Base-by-base conservation (phyloP, 768 basidiomycete genomes). In the Leccinum aurantiacum region DNA sequence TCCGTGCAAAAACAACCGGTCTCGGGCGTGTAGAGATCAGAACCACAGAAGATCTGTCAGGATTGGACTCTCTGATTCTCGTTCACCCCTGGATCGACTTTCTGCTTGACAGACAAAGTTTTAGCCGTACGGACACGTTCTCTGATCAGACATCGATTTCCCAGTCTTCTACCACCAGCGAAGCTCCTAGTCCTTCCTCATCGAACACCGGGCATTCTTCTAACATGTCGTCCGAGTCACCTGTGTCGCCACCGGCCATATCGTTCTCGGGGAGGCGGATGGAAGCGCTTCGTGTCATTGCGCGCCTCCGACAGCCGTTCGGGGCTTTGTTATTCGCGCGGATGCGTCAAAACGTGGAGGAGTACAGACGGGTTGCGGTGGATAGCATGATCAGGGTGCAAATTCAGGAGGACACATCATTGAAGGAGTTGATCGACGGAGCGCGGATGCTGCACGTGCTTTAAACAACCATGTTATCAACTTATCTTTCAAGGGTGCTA, bases 331-430 rank as follows among this genome's bases (percentile, higher is more conserved):
- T 62, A 15, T 22, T 52, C 31, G 37, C 44, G 15, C 61, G 27
- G 7, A 59, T 10, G 1, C 52, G 55, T 9, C 19, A 19, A 10
- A 14, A 58, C 31, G 37, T 56, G 15, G 37, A 35, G 9, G 61
- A 58, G 27, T 64, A 58, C 35, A 64, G 10, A 29, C 46, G 63
- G 53, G 61, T 64, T 25, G n/a, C n/a, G n/a, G n/a, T n/a, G n/a
- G n/a, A n/a, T n/a, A n/a, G n/a, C n/a, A n/a, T n/a, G n/a, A n/a
- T 63, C 37, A 57, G 15, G 2, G 62, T 63, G 3, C 52, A 46
- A 10, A 25, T 64, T 13, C 37, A 33, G 48, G 61, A 63, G 51
- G 24, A 57, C 10, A 48, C 52, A 7, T 10, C 58, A 15, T 55
- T 64, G 37, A 44, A 59, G 5, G 15, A 33, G 31, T 31, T 64